Percentiles rank a stretch among this genome's conserved stretches.
These are phyloP conservation scores for Dichotomopilus funicola DNA, from an alignment of 2,329 filamentous ascomycete species.

Conservation along the genomic window DNA sequence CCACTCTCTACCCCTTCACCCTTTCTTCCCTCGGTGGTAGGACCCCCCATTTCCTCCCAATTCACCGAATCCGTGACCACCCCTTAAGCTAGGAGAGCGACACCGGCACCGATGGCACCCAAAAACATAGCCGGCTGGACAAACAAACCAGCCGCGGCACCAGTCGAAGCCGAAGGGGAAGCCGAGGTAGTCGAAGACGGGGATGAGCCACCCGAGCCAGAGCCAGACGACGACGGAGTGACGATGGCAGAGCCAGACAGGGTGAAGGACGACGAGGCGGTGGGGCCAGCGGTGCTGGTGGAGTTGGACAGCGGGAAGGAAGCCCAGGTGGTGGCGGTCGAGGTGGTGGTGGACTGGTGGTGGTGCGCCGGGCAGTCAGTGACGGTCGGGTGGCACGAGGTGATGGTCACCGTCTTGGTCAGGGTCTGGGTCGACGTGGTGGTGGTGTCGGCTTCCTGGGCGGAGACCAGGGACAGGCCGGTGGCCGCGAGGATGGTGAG, in stretches of 20 bases:
- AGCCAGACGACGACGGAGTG: conserved; percentile 16
- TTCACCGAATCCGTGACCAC: background rate
- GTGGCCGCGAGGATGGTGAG: conserved; percentile 34
- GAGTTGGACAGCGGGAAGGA: conserved; percentile 31
- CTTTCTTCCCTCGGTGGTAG: background rate
- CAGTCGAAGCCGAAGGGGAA: conserved; percentile 23
- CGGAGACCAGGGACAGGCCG: conserved; percentile 33
- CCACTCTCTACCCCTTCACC: background rate
- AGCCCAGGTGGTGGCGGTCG: conserved; percentile 23
- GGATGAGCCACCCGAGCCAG: conserved; percentile 15
- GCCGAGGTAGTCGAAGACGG: conserved; percentile 22
- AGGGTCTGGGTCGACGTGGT: conserved; percentile 43
- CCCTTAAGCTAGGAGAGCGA: conserved; percentile 33
- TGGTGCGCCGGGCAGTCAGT: conserved; percentile 36
- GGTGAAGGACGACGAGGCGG: conserved; percentile 17
- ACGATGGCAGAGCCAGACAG: conserved; percentile 26
- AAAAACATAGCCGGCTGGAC: conserved; percentile 37
- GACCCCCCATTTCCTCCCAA: background rate
- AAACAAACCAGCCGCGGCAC: conserved; percentile 32
- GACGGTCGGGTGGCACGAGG: conserved; percentile 39
- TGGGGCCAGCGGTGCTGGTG: conserved; percentile 26
- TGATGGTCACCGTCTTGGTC: conserved; percentile 42
- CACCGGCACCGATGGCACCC: conserved; percentile 34
- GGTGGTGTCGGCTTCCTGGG: conserved; percentile 31
- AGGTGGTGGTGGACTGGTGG: conserved; percentile 25